Evolutionary conservation across 139 green algal species (phyloP), one percentile per base, ranked within the genome.

Genomic region (Raphidocelis subcapitata): DNA sequence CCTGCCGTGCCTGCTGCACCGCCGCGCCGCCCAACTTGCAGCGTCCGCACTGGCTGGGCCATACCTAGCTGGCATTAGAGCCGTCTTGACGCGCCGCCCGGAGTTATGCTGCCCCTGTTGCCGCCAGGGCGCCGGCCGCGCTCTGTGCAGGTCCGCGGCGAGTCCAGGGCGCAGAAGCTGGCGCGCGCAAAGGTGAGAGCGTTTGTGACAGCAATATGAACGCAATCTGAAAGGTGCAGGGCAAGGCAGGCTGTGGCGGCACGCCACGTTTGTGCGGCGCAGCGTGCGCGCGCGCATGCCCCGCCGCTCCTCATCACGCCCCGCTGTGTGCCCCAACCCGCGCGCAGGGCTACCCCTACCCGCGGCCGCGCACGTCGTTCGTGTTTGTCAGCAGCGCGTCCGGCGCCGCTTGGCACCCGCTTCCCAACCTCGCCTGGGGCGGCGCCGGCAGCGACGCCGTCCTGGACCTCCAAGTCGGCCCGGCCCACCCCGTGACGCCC

Each of bases 271-370:
- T n/a, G n/a, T n/a, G n/a, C n/a, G n/a, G n/a, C n/a, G n/a, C n/a
- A n/a, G n/a, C n/a, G n/a, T n/a, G n/a, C n/a, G n/a, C n/a, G n/a
- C n/a, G n/a, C n/a, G n/a, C n/a, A n/a, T n/a, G n/a, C n/a, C n/a
- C n/a, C n/a, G n/a, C n/a, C n/a, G n/a, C n/a, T n/a, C n/a, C n/a
- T n/a, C n/a, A n/a, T n/a, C n/a, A n/a, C n/a, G n/a, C n/a, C n/a
- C 21, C 52, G 4, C 23, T n/a, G 15, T 26, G 21, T 35, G 24
- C 15, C 4, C 16, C 12, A 8, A 26, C 24, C 12, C 10, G 3
- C 8, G 46, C 31, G 49, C 73, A 88, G 78, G 79, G 81, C 15
- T 91, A 91, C 73, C 85, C 85, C 4, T 91, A 91, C 56, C 26
- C 75, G 0, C 73, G 85, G 20, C 85, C 85, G 12, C 28, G 54